Evolutionary conservation across 352 stramenopile genomes (phyloP).

Genomic region (Aphanomyces astaci): DNA sequence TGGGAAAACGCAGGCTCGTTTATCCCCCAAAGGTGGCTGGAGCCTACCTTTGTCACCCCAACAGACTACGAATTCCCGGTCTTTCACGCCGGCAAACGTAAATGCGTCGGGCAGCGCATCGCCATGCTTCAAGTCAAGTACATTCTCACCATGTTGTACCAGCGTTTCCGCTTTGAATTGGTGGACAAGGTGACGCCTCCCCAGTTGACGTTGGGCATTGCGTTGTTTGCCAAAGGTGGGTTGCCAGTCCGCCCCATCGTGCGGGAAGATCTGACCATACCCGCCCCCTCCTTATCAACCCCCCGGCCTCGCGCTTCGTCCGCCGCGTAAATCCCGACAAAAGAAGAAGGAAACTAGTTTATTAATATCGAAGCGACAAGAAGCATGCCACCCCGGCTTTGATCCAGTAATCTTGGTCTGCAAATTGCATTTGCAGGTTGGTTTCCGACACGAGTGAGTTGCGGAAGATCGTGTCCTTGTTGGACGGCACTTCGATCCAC

Average conservation of each 20-base stretch:
- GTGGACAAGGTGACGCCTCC: neutral
- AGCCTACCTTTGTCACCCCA: slow-evolving; percentile 35
- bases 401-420: slow-evolving; percentile 93
- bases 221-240: slow-evolving; percentile 9
- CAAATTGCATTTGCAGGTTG: slow-evolving; percentile 84
- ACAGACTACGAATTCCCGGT: slow-evolving; percentile 60
- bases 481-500: slow-evolving; percentile 92
- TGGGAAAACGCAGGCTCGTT: slow-evolving; percentile 55
- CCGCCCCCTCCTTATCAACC: neutral
- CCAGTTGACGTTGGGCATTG: slow-evolving; percentile 12
- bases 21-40: slow-evolving; percentile 60
- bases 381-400: slow-evolving; percentile 94
- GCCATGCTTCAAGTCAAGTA: slow-evolving; percentile 52
- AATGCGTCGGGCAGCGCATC: slow-evolving; percentile 70
- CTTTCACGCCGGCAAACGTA: slow-evolving; percentile 58
- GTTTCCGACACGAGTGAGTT: slow-evolving; percentile 91
- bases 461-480: slow-evolving; percentile 65
- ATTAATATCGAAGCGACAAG: slow-evolving; percentile 88
- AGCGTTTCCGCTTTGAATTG: slow-evolving; percentile 7
- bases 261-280: neutral
- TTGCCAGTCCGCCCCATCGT: neutral
- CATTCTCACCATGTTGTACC: slow-evolving; percentile 14
- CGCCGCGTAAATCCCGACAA: neutral
- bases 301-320: neutral
- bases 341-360: neutral